Base-by-base conservation (phyloP, 768 basidiomycete genomes). In the Collybiopsis confluens region DNA sequence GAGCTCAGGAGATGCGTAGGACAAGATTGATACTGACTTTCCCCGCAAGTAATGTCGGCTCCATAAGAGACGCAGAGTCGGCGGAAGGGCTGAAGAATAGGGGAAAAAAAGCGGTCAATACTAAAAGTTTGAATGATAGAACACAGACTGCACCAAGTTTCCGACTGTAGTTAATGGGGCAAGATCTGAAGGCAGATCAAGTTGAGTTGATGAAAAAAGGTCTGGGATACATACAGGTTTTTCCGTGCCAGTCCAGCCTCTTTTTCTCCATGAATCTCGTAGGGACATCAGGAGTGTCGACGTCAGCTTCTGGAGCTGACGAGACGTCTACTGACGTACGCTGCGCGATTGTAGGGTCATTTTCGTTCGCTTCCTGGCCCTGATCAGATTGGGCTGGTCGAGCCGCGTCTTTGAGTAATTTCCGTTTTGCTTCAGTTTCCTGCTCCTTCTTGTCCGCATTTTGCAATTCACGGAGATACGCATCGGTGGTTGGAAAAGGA, bases 21-120 rank as follows among this genome's bases (percentile, higher is more conserved):
- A 8, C 15, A 63, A 45, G 20, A 7, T 79, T 51, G n/a, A n/a
- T n/a, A n/a, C n/a, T n/a, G 62, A 90, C 88, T 98, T 70, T 98
- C 96, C 23, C 93, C 92, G 58, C 92, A 94, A 2, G 94, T 96
- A 61, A 98, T 97, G 58, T 96, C 94, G 2, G 89, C 92, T 13
- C 96, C 96, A 54, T 88, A 84, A 23, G 81, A 73, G 8, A 90
- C 85, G 61, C 93, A 97, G 6, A 98, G 71, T 10, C 95, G 81
- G 16, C 97, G 84, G 76, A 98, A 99, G 2, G 97, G 97, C 88
- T 95, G 56, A 6, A 44, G 51, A 13, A 24, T 16, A 15, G 1
- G 5, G 13, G 36, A 1, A 23, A 24, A 52, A 33, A 40, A 23
- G 21, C 42, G 36, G 52, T 26, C 23, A 45, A 38, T 38, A 49